Conservation (phyloP, 1,284 basidiomycete species). For the Xerocomus amazonicus region DNA sequence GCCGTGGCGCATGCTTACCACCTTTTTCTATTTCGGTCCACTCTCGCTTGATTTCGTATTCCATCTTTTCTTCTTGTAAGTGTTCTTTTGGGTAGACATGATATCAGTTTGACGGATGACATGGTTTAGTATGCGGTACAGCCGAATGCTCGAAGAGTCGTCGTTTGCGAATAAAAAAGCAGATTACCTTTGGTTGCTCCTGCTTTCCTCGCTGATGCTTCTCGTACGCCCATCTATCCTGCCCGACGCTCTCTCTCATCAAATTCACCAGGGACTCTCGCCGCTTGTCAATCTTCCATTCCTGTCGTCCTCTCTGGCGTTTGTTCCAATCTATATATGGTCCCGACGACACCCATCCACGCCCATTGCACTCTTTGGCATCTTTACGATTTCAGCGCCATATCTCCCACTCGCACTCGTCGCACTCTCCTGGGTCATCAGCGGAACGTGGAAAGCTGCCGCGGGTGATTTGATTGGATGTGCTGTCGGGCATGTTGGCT, state of each 20-base stretch:
- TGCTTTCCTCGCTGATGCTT: slow-evolving; percentile 77
- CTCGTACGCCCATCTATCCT: slow-evolving; percentile 50
- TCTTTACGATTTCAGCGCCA: slow-evolving; percentile 92
- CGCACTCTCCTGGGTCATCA: slow-evolving; percentile 86
- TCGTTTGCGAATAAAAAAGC: slow-evolving; percentile 88
- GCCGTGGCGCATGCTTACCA: slow-evolving; percentile 87
- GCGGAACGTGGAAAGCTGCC: slow-evolving; percentile 82
- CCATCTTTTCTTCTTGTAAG: slow-evolving; percentile 97
- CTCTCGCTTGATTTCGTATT: slow-evolving; percentile 94
- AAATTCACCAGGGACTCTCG: slow-evolving; percentile 61
- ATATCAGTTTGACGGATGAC: background rate
- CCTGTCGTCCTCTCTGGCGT: slow-evolving; percentile 83
- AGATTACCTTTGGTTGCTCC: slow-evolving; percentile 91
- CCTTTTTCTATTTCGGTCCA: slow-evolving; percentile 94
- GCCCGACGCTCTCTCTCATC: slow-evolving; percentile 1
- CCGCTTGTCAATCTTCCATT: slow-evolving; percentile 89
- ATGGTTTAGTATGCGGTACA: slow-evolving; percentile 82
- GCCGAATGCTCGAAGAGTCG: slow-evolving; percentile 92
- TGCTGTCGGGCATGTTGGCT: slow-evolving; percentile 85
- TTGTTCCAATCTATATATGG: slow-evolving; percentile 97
- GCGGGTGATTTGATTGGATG: slow-evolving; percentile 86
- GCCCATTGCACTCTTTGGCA: slow-evolving; percentile 92
- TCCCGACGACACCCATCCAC: slow-evolving; percentile 90
- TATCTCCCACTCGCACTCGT: slow-evolving; percentile 93
- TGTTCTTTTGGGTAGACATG: slow-evolving; percentile 8